These are phyloP conservation scores for Diplocarpon rosae DNA, from an alignment of 2,329 filamentous ascomycete genomes.

Conservation along the genomic window DNA sequence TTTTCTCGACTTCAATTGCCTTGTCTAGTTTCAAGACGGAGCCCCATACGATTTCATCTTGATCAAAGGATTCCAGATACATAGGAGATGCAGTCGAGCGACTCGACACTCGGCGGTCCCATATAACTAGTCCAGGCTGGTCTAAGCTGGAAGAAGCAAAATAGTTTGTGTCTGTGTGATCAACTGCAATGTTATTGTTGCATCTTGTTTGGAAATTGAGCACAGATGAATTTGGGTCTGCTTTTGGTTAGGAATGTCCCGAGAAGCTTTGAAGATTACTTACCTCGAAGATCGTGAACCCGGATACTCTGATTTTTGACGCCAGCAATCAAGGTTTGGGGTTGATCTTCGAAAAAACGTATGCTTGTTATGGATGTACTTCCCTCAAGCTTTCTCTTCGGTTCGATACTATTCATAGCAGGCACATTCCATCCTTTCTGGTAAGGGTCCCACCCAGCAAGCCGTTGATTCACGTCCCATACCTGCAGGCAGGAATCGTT, in stretches of 20 bases:
- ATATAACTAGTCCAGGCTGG: conserved; percentile 63
- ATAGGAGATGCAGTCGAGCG: conserved; percentile 40
- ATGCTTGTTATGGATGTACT: conserved; percentile 72
- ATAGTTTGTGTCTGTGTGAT: conserved; percentile 71
- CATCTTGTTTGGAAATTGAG: conserved; percentile 54
- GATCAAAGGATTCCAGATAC: conserved; percentile 47
- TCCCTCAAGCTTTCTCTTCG: conserved; percentile 48
- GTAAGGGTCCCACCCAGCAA: conserved; percentile 38
- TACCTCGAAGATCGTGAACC: conserved; percentile 70
- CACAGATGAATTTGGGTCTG: conserved; percentile 39
- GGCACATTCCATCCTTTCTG: conserved; percentile 34
- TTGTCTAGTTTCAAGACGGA: conserved; percentile 46
- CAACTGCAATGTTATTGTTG: conserved; percentile 64
- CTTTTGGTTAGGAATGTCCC: conserved; percentile 17
- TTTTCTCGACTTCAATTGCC: conserved; percentile 42
- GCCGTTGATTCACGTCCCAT: conserved; percentile 59
- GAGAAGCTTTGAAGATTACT: conserved; percentile 8
- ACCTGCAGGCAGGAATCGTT: conserved; percentile 76
- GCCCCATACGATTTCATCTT: conserved; percentile 52
- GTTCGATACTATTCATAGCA: conserved; percentile 29
- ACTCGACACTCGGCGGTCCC: conserved; percentile 59
- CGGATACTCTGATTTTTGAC: conserved; percentile 66
- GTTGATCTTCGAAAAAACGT: conserved; percentile 69
- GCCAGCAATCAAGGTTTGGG: conserved; percentile 63
- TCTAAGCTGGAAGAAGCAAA: conserved; percentile 72